Conservation (phyloP, 495 filamentous ascomycete species). For the Trichoderma virens region DNA sequence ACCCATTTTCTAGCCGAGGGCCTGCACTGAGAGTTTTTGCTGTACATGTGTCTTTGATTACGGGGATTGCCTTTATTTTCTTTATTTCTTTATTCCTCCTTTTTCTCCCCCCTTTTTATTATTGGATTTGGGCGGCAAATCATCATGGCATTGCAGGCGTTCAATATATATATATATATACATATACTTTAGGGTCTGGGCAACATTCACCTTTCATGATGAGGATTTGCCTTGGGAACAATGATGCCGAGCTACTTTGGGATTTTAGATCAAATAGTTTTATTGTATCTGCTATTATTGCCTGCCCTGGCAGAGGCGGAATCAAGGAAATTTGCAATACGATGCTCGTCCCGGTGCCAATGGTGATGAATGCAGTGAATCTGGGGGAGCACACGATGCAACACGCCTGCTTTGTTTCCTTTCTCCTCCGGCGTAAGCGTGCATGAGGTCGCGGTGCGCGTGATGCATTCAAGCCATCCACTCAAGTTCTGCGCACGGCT, state of each 20-base stretch:
- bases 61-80: background rate
- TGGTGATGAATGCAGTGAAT: too few species aligned
- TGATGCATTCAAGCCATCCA: too few species aligned
- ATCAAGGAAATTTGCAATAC: background rate
- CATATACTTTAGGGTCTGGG: constrained; percentile 2
- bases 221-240: background rate
- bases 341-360: too few species aligned
- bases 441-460: too few species aligned
- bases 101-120: too few species aligned
- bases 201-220: background rate
- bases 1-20: constrained; percentile 3
- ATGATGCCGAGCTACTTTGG: background rate
- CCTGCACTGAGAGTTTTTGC: constrained; percentile 3
- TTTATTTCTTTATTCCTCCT: too few species aligned
- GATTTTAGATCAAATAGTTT: background rate
- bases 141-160: constrained; percentile 4
- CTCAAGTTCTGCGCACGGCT: too few species aligned
- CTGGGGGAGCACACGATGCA: too few species aligned
- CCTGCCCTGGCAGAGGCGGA: background rate
- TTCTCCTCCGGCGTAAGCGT: too few species aligned
- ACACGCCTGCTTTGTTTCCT: too few species aligned
- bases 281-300: background rate
- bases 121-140: constrained; percentile 3
- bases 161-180: background rate
- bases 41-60: constrained; percentile 8